Percentiles rank a stretch among this genome's conserved stretches.
These are phyloP conservation scores for Venturia pyrina DNA, from an alignment of 2,329 filamentous ascomycete species.

Conservation along the genomic window DNA sequence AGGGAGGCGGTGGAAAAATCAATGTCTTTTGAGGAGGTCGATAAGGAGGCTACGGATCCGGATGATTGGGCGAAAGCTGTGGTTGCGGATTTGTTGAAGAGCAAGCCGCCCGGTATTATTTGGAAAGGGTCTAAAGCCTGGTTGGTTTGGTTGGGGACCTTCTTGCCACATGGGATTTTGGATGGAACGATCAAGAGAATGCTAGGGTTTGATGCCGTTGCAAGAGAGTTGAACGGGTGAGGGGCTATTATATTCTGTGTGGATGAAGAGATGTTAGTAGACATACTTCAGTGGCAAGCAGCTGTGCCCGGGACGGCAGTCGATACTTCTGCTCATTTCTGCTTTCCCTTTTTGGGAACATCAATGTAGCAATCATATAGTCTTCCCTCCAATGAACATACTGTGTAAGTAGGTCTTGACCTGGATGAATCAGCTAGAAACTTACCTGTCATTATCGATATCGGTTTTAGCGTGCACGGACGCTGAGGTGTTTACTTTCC, in stretches of 20 bases:
- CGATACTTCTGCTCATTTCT: too few species aligned
- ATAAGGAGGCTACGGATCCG: slow-evolving; percentile 41
- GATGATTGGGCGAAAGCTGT: slow-evolving; percentile 46
- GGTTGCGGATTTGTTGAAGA: slow-evolving; percentile 40
- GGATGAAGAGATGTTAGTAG: not conserved
- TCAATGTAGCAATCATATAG: too few species aligned
- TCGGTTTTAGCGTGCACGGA: not conserved
- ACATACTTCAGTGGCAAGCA: not conserved
- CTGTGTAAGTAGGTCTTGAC: too few species aligned
- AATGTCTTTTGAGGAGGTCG: slow-evolving; percentile 42
- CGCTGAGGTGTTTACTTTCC: not conserved
- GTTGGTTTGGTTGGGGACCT: slow-evolving; percentile 38
- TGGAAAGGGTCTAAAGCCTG: slow-evolving; percentile 45
- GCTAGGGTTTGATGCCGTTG: not conserved
- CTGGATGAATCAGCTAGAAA: too few species aligned
- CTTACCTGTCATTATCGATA: too few species aligned
- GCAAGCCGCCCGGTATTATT: slow-evolving; percentile 33
- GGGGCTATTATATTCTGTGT: not conserved
- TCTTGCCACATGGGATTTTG: slow-evolving; percentile 32
- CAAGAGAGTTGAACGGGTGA: slow-evolving; percentile 19
- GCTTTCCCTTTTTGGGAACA: too few species aligned
- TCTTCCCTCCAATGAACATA: too few species aligned
- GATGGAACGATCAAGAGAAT: slow-evolving; percentile 8
- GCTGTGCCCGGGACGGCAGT: too few species aligned
- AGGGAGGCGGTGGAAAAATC: slow-evolving; percentile 36